Evolutionary conservation across 176 grass and related monocot genomes (phyloP), one percentile per base, ranked within the genome.

Genomic region (Cenchrus fungigraminus): DNA sequence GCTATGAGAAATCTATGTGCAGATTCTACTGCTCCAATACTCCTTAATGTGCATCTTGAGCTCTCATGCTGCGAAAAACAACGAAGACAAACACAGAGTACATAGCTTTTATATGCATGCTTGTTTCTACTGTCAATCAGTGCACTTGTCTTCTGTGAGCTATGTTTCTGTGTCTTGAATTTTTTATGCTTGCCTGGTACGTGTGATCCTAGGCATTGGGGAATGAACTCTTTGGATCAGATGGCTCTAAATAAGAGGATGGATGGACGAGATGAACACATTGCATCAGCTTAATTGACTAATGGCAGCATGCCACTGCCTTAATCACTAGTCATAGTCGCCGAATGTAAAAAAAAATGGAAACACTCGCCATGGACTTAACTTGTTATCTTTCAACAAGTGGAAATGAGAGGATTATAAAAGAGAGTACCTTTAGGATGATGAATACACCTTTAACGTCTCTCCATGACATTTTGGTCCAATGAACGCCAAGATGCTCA

Each of bases 361-460:
- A 45, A 68, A 47, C 64, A n/a, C 50, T 56, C 4, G 37, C 13
- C 22, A 8, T 2, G 0, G 40, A 67, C 32, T 44, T 10, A 43
- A 43, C 16, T 20, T 20, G 2, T 25, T 81, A 40, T 40, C 56
- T 22, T 57, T 68, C 7, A 10, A 81, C 6, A 68, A 53, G 37
- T 22, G 6, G 19, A 56, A 57, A 51, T 34, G 11, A 55, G 51
- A 82, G 37, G 65, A 71, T 45, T 29, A 58, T 82, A 57, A 64
- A 73, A 86, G 46, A 56, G 29, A 77, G 19, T 82, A 82, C 78
- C 88, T 90, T 40, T 40, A 40, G 29, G 25, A 75, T 66, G 55
- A 82, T 20, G 34, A 64, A 90, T 74, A 71, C 51, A 46, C 51
- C 52, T n/a, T 12, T 54, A 10, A 65, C 22, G 3, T 46, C 40